phyloP scores from a whole-genome alignment of 805 yeast species.

The Saccharomyces mikatae region DNA sequence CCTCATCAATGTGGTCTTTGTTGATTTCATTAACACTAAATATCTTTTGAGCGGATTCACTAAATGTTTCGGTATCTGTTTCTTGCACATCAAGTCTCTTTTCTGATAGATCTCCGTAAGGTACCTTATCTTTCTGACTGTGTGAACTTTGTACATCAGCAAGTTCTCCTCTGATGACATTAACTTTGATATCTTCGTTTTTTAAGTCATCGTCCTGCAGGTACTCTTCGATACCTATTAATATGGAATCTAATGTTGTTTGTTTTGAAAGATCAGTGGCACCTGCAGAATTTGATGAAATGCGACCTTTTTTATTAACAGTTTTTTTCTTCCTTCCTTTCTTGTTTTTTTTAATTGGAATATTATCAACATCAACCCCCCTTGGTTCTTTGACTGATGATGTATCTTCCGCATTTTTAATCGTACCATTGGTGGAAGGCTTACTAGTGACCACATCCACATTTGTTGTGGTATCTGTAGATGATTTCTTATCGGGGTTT shows the following conservation, averaged over 20 bases:
- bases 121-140: background rate
- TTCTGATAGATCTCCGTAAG: background rate
- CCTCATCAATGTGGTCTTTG: background rate
- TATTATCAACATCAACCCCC: background rate
- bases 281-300: background rate
- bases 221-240: constrained; percentile 24
- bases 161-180: constrained; percentile 4
- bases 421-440: background rate
- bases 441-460: background rate
- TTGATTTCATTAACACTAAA: background rate
- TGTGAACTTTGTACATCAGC: background rate
- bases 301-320: background rate
- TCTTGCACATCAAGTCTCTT: background rate
- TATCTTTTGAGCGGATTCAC: background rate
- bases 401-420: background rate
- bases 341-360: background rate
- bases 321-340: background rate
- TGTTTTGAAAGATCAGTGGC: constrained; percentile 3
- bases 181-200: constrained; percentile 5
- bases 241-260: constrained; percentile 11
- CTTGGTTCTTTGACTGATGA: background rate
- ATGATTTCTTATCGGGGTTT: background rate
- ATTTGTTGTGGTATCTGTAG: background rate
- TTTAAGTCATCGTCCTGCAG: constrained; percentile 8
- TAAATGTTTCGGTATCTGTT: background rate